These are phyloP conservation scores for Euphorbia peplus DNA, from an alignment of 345 rosid species.

Conservation along the genomic window DNA sequence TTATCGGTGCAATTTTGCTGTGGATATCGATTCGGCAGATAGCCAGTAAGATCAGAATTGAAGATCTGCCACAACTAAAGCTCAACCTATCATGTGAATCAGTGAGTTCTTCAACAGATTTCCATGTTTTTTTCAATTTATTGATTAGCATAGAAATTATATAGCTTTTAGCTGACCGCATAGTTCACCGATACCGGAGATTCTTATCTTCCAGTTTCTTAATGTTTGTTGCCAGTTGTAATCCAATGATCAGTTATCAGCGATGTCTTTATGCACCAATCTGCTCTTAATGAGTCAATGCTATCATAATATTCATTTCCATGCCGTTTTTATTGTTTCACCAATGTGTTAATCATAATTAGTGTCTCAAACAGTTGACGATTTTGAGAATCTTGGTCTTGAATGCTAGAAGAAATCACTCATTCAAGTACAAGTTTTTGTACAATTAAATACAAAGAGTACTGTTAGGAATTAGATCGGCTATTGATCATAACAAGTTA, in stretches of 20 bases:
- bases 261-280: background rate
- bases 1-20: background rate
- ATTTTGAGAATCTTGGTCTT: background rate
- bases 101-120: background rate
- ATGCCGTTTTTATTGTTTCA: background rate
- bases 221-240: background rate
- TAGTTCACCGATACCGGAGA: background rate
- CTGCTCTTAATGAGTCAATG: background rate
- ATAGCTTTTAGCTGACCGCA: background rate
- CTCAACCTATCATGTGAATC: background rate
- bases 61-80: background rate
- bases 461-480: no score
- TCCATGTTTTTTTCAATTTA: background rate
- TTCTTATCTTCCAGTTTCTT: background rate
- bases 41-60: constrained; percentile 1
- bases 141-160: background rate
- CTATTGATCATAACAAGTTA: no score
- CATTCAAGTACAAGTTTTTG: background rate
- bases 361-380: background rate
- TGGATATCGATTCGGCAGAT: background rate
- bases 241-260: background rate
- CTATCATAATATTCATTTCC: background rate
- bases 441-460: background rate
- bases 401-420: background rate
- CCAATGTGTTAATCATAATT: background rate